Evolutionary conservation across 73 alveolate species (phyloP).

Genomic region (Tetrahymena malaccensis): DNA sequence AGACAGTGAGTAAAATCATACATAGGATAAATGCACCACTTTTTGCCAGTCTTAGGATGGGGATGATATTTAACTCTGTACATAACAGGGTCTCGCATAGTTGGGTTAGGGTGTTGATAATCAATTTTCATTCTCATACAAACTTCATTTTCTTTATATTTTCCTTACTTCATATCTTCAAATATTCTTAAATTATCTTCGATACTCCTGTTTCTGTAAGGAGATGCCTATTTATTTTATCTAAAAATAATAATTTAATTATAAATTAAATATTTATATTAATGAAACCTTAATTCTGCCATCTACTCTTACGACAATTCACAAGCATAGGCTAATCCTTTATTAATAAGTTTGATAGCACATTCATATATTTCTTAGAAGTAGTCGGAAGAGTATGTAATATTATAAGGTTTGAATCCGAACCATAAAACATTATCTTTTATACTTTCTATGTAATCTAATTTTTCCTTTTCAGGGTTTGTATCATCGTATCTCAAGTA

Average conservation of each 20-base stretch:
- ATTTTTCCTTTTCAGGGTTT: slow-evolving; percentile 92
- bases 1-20: slow-evolving; percentile 96
- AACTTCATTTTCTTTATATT: slow-evolving; percentile 88
- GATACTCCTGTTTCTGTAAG: slow-evolving; percentile 84
- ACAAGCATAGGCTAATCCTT: slow-evolving; percentile 90
- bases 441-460: slow-evolving; percentile 88
- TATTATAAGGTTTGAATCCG: slow-evolving; percentile 89
- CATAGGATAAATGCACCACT: slow-evolving; percentile 96
- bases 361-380: slow-evolving; percentile 80
- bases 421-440: slow-evolving; percentile 87
- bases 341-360: slow-evolving; percentile 86
- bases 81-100: slow-evolving; percentile 98
- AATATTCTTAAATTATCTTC: slow-evolving; percentile 87
- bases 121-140: slow-evolving; percentile 93
- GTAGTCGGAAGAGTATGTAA: slow-evolving; percentile 92
- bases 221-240: slow-evolving; percentile 75
- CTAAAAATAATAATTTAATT: slow-evolving; percentile 9
- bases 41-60: slow-evolving; percentile 96
- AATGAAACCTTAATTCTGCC: slow-evolving; percentile 9
- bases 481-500: slow-evolving; percentile 97
- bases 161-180: slow-evolving; percentile 91
- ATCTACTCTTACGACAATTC: slow-evolving; percentile 48
- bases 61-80: slow-evolving; percentile 88
- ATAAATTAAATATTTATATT: not conserved
- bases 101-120: slow-evolving; percentile 87